A percentile compares a stretch with the other conserved stretches of the same genome.
phyloP scores from a whole-genome alignment of 2,329 filamentous ascomycete species.

The Verticillium tricorpus region DNA sequence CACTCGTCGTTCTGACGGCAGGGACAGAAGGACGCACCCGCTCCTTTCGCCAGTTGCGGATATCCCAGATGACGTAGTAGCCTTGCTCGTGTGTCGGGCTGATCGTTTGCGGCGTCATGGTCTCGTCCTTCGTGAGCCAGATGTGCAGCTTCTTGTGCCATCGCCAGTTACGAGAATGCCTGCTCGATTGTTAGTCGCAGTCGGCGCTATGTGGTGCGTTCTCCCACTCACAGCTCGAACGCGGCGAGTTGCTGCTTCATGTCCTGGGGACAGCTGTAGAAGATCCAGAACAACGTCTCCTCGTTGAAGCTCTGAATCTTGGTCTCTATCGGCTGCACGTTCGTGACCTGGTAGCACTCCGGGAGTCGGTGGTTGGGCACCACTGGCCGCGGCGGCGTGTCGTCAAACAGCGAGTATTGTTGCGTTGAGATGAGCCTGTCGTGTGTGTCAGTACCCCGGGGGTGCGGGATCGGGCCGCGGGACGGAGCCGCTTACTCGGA shows the following conservation, averaged over 20 bases:
- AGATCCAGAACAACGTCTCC: conserved; percentile 66
- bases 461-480: not conserved
- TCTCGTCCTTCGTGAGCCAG: conserved; percentile 65
- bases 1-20: not conserved
- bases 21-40: conserved; percentile 40
- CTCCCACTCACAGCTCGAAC: conserved; percentile 51
- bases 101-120: conserved; percentile 58
- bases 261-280: conserved; percentile 62
- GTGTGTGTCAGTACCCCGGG: conserved; percentile 12
- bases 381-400: conserved; percentile 52
- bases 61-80: conserved; percentile 64
- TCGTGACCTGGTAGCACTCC: conserved; percentile 63
- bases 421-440: conserved; percentile 52
- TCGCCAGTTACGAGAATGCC: conserved; percentile 60
- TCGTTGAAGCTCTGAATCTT: conserved; percentile 66
- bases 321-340: conserved; percentile 60
- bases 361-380: conserved; percentile 55
- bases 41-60: conserved; percentile 57
- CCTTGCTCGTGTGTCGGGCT: conserved; percentile 58
- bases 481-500: conserved; percentile 45
- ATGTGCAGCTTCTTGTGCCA: conserved; percentile 64
- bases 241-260: conserved; percentile 60
- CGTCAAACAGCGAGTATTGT: conserved; percentile 58
- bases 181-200: conserved; percentile 19
- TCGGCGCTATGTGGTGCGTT: not conserved